Percentiles rank a stretch among this genome's conserved stretches.
phyloP scores from a whole-genome alignment of 2,329 filamentous ascomycete genomes.

The Colletotrichum sublineola region DNA sequence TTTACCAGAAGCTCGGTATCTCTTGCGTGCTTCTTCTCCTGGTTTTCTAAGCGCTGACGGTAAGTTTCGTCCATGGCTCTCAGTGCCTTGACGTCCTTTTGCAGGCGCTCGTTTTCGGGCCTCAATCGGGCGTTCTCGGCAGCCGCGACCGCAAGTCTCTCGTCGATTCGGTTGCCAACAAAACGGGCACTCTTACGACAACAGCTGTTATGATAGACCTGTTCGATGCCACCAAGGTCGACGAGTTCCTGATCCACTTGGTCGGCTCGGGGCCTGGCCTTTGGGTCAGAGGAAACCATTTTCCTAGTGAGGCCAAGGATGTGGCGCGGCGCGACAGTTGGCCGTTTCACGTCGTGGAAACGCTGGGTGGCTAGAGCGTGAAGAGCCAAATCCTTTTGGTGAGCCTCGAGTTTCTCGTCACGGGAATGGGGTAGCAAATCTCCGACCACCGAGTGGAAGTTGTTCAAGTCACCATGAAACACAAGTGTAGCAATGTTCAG shows the following conservation, averaged over 20 bases:
- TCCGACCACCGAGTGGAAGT: slow-evolving; percentile 51
- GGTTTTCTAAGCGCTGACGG: slow-evolving; percentile 54
- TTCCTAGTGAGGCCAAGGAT: slow-evolving; percentile 53
- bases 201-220: slow-evolving; percentile 61
- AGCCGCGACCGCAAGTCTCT: slow-evolving; percentile 47
- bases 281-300: slow-evolving; percentile 53
- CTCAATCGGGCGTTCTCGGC: slow-evolving; percentile 46
- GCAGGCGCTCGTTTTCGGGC: slow-evolving; percentile 51
- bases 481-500: slow-evolving; percentile 60
- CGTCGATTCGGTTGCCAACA: slow-evolving; percentile 55
- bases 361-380: slow-evolving; percentile 55
- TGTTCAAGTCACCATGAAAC: slow-evolving; percentile 55
- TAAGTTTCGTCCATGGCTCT: slow-evolving; percentile 57
- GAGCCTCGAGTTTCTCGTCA: slow-evolving; percentile 52
- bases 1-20: slow-evolving; percentile 51
- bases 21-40: slow-evolving; percentile 52
- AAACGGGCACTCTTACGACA: slow-evolving; percentile 55
- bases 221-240: slow-evolving; percentile 61
- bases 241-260: slow-evolving; percentile 57
- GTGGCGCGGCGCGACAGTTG: slow-evolving; percentile 57
- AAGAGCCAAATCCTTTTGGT: slow-evolving; percentile 51
- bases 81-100: slow-evolving; percentile 52
- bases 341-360: slow-evolving; percentile 53
- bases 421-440: slow-evolving; percentile 51
- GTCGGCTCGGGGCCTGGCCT: slow-evolving; percentile 51